Percentiles rank a stretch among this genome's conserved stretches.
These are phyloP conservation scores for Vaccinium macrocarpon DNA, from an alignment of 148 eudicot species.

Conservation along the genomic window DNA sequence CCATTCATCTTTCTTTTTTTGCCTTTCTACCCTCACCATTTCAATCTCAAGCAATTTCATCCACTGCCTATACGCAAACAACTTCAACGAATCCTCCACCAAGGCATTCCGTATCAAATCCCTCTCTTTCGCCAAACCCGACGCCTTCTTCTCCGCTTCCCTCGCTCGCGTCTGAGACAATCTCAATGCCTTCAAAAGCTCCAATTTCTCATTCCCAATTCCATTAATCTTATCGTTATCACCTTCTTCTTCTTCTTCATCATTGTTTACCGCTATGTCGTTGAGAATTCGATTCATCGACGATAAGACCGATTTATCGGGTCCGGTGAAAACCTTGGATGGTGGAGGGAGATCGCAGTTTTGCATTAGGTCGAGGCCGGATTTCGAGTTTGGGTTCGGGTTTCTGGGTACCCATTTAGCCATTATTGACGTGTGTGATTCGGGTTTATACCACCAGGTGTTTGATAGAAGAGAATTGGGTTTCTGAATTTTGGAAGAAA, in stretches of 20 bases:
- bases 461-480: background rate
- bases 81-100: slow-evolving; percentile 35
- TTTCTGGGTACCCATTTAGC: background rate
- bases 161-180: slow-evolving; percentile 67
- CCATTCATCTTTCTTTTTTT: background rate
- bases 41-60: slow-evolving; percentile 47
- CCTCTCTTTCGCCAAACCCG: slow-evolving; percentile 30
- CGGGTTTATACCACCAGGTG: too few relatives aligned
- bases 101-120: slow-evolving; percentile 31
- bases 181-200: slow-evolving; percentile 51
- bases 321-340: slow-evolving; percentile 29
- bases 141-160: slow-evolving; percentile 52
- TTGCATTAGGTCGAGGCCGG: slow-evolving; percentile 25
- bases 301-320: slow-evolving; percentile 23
- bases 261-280: background rate
- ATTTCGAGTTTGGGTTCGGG: background rate
- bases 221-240: background rate
- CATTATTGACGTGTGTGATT: background rate
- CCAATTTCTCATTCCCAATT: slow-evolving; percentile 28
- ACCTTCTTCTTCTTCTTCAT: slow-evolving; percentile 4
- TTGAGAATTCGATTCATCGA: slow-evolving; percentile 16
- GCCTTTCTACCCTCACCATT: slow-evolving; percentile 19
- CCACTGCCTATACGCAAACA: slow-evolving; percentile 44
- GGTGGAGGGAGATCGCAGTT: slow-evolving; percentile 65
- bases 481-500: background rate